Base-by-base conservation (phyloP, 306 rosid species). In the Sindora glabra region DNA sequence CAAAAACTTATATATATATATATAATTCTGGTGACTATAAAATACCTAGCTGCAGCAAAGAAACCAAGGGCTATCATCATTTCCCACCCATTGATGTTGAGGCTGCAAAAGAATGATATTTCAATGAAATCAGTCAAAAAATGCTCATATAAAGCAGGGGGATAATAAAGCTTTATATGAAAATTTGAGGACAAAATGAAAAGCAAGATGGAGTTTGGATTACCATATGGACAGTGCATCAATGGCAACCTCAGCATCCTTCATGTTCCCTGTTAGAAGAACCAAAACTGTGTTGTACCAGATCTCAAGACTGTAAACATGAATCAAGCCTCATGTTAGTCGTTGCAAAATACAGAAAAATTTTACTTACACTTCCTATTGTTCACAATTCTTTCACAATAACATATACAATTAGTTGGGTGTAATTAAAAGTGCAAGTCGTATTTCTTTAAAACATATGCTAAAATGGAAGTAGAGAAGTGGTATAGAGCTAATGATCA, bases 211-310 rank as follows among this genome's bases (percentile, higher is more conserved):
- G 22, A 14, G 48, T 5, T 2, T 14, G 18, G 16, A 10, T 68
- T 81, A 84, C 90, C 90, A 81, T 46, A 84, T 78, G 23, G 87
- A 14, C 16, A 81, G 73, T 32, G 85, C 90, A 70, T 78, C 82
- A 54, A 81, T 64, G 13, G 76, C 23, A n/a, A 75, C 77, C 63
- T 75, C 74, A 5, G 87, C 90, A 50, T 81, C 51, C 60, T 78
- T 36, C 82, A 78, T 64, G 70, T 75, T 72, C 26, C 87, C 90
- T 16, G 85, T 70, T 57, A 84, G 54, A 64, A 81, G 79, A 61
- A 81, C 40, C 82, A 81, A 56, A 26, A 73, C 30, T 6, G 90
- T 68, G 50, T 81, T 78, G 79, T 78, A 84, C 85, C 90, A 84
- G 22, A 81, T 59, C 76, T 84, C 87, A 36, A 81, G 75, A 64